Base-by-base conservation (phyloP, 169 alveolate genomes). In the Cystoisospora suis region DNA sequence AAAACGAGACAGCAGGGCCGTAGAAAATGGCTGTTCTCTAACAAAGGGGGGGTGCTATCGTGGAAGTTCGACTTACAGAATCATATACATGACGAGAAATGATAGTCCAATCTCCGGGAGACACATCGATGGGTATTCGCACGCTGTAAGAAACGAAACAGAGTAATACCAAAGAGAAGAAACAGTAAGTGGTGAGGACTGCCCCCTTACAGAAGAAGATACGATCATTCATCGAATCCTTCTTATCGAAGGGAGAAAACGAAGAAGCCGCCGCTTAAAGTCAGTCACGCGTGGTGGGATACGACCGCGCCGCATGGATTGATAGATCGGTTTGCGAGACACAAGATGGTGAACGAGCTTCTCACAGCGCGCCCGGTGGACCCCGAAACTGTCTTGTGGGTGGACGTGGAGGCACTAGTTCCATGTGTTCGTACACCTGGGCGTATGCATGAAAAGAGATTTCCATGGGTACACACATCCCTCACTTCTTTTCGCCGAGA, bases 21-120 rank as follows among this genome's bases (percentile, higher is more conserved):
- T n/a, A n/a, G n/a, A n/a, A n/a, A n/a, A n/a, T n/a, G n/a, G n/a
- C n/a, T n/a, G n/a, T n/a, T n/a, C n/a, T n/a, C n/a, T n/a, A n/a
- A n/a, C n/a, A n/a, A n/a, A n/a, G n/a, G n/a, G n/a, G n/a, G n/a
- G n/a, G n/a, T n/a, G n/a, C n/a, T n/a, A n/a, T n/a, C n/a, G n/a
- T n/a, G n/a, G n/a, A n/a, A n/a, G 75, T 12, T 5, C 17, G 7
- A 20, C 40, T 72, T 38, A 72, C 83, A 46, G 83, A 38, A 34
- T 72, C 83, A 1, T 36, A 72, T n/a, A 53, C 56, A 38, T 72
- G 83, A 17, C 83, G 83, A 4, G 83, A 72, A 38, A 72, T 72
- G 83, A 72, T 40, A 5, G 83, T 34, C 83, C 83, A 72, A 53
- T 72, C 83, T n/a, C 83, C 83, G 7, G 45, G 38, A 0, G 23